A percentile compares a stretch with the other conserved stretches of the same genome.
These are phyloP conservation scores for Camellia sinensis DNA, from an alignment of 148 eudicot genomes.

Conservation along the genomic window DNA sequence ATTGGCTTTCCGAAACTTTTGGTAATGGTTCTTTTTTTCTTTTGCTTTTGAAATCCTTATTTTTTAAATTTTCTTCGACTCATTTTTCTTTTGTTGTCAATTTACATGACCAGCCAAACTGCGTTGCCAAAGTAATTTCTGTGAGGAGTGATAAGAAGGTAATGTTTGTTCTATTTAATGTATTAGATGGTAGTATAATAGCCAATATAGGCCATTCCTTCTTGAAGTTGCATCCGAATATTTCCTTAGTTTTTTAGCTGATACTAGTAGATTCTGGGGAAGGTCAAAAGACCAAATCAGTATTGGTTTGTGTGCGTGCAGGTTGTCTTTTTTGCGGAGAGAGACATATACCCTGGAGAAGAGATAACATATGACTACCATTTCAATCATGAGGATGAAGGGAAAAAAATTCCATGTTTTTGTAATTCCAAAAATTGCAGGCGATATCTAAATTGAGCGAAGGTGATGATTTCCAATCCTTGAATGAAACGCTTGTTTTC, in stretches of 20 bases:
- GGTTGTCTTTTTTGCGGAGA: slow-evolving; percentile 77
- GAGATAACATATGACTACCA: slow-evolving; percentile 83
- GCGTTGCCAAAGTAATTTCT: slow-evolving; percentile 63
- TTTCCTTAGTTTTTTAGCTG: background rate
- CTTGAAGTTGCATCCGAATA: background rate
- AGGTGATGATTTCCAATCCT: background rate
- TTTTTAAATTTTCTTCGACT: slow-evolving; percentile 14
- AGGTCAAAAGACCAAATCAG: background rate
- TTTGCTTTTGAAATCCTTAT: background rate
- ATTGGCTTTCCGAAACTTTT: background rate
- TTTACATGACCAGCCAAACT: slow-evolving; percentile 58
- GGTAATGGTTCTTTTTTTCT: background rate
- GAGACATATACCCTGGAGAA: slow-evolving; percentile 80
- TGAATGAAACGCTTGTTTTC: background rate
- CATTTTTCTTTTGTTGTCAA: slow-evolving; percentile 13
- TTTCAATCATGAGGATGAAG: slow-evolving; percentile 78
- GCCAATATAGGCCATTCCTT: background rate
- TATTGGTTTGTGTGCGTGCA: slow-evolving; percentile 19
- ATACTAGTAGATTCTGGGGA: background rate
- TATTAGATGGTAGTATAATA: background rate
- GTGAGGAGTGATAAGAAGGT: slow-evolving; percentile 75
- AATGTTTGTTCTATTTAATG: slow-evolving; percentile 9
- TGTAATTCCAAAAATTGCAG: slow-evolving; percentile 69
- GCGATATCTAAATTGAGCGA: slow-evolving; percentile 52
- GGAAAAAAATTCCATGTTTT: slow-evolving; percentile 66